These are phyloP conservation scores for Nakazawaea anatomiae DNA, from an alignment of 805 yeast genomes.

Conservation along the genomic window DNA sequence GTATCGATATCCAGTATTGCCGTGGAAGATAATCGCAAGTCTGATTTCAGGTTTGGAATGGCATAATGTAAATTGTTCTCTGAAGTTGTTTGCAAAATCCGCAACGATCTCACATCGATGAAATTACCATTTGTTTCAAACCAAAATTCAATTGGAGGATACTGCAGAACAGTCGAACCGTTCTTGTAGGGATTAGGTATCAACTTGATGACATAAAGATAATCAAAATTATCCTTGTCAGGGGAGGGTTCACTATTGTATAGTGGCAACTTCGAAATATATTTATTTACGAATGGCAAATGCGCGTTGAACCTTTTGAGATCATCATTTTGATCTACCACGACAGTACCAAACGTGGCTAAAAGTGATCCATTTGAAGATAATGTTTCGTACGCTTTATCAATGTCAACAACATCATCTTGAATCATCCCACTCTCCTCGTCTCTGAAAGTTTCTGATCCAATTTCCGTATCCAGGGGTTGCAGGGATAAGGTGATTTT, in stretches of 20 bases:
- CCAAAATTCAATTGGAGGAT: constrained; percentile 27
- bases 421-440: background rate
- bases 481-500: too few species aligned
- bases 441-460: too few species aligned
- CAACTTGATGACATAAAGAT: constrained; percentile 22
- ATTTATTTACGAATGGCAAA: constrained; percentile 7
- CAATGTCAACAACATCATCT: background rate
- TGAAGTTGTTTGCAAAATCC: background rate
- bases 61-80: constrained; percentile 3
- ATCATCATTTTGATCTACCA: background rate
- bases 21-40: constrained; percentile 4
- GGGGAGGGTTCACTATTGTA: constrained; percentile 9
- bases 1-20: constrained; percentile 4
- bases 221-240: constrained; percentile 16
- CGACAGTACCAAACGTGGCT: constrained; percentile 2
- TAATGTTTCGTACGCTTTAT: background rate
- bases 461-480: too few species aligned
- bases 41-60: constrained; percentile 6
- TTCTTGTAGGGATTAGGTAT: constrained; percentile 25
- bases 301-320: constrained; percentile 5
- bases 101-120: constrained; percentile 2
- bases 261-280: constrained; percentile 1
- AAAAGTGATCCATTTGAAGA: background rate
- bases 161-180: constrained; percentile 15
- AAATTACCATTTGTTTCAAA: constrained; percentile 17